Percentiles rank a stretch among this genome's conserved stretches.
phyloP scores from a whole-genome alignment of 2,329 filamentous ascomycete genomes.

The Penicillium digitatum region DNA sequence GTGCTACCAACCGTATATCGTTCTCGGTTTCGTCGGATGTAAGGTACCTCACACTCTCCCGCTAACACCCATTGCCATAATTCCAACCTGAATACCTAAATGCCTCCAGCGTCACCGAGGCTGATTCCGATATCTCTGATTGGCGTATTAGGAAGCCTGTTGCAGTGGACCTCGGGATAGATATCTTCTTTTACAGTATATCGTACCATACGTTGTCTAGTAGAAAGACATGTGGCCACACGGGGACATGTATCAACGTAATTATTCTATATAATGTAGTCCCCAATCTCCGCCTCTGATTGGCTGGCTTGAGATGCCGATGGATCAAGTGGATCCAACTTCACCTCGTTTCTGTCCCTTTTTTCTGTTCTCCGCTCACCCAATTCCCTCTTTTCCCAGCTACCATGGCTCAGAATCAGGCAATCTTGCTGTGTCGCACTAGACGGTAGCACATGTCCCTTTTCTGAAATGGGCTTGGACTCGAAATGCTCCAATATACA shows the following conservation, averaged over 20 bases:
- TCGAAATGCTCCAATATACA: background rate
- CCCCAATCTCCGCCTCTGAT: background rate
- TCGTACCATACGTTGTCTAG: background rate
- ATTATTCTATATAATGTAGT: too few relatives aligned
- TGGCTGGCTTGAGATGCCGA: slow-evolving; percentile 8
- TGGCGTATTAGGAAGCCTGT: background rate
- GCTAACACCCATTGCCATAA: background rate
- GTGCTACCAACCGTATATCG: background rate
- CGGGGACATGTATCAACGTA: background rate
- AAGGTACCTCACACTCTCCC: background rate
- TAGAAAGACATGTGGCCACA: background rate
- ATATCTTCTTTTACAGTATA: background rate
- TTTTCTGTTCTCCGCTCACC: background rate
- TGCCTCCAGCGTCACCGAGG: background rate
- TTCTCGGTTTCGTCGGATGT: background rate
- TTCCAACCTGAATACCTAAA: background rate
- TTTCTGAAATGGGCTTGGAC: background rate
- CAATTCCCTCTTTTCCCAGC: background rate
- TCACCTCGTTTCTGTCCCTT: background rate
- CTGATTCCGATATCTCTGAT: background rate
- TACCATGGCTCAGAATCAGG: background rate
- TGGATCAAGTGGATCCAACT: background rate
- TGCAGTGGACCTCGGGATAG: background rate
- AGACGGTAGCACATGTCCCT: background rate
- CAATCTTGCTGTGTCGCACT: background rate